Conservation (phyloP, 495 filamentous ascomycete genomes). For the Lasiosphaeria hispida region DNA sequence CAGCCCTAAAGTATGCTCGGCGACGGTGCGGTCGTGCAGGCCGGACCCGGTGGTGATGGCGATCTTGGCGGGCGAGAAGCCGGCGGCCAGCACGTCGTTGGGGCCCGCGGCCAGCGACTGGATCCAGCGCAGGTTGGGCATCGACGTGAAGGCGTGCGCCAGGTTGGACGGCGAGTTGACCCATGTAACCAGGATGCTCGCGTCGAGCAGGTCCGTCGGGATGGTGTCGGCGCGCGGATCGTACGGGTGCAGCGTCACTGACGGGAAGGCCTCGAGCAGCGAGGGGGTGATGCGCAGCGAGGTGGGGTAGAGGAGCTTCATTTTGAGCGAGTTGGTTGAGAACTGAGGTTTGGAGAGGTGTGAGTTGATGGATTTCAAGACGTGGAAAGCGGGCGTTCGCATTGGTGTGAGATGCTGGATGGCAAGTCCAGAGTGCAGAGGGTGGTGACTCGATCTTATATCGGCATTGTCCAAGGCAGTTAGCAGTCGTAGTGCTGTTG, state of each 20-base stretch:
- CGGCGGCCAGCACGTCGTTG: conserved; percentile 58
- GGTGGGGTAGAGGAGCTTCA: conserved; percentile 64
- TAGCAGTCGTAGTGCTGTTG: too few species aligned
- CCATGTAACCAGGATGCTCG: conserved; percentile 58
- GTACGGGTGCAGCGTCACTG: conserved; percentile 50
- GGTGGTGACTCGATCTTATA: too few species aligned
- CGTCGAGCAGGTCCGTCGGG: conserved; percentile 51
- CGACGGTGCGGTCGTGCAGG: conserved; percentile 59
- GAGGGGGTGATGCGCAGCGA: conserved; percentile 51
- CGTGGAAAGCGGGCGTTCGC: too few species aligned
- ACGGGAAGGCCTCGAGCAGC: conserved; percentile 51
- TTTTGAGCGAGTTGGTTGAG: too few species aligned
- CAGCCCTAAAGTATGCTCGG: conserved; percentile 56
- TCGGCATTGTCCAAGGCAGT: too few species aligned
- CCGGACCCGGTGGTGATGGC: conserved; percentile 56
- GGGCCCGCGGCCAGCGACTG: conserved; percentile 60
- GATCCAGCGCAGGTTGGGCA: conserved; percentile 58
- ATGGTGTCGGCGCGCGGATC: conserved; percentile 51
- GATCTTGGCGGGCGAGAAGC: conserved; percentile 47
- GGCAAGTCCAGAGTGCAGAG: too few species aligned
- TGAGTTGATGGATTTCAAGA: too few species aligned
- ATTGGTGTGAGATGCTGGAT: too few species aligned
- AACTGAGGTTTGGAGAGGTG: too few species aligned
- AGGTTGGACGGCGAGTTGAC: conserved; percentile 53
- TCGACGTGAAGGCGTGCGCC: conserved; percentile 43